Percentiles rank a stretch among this genome's conserved stretches.
Evolutionary conservation across 352 stramenopile genomes (phyloP).

Genomic region (Globisporangium parvum): DNA sequence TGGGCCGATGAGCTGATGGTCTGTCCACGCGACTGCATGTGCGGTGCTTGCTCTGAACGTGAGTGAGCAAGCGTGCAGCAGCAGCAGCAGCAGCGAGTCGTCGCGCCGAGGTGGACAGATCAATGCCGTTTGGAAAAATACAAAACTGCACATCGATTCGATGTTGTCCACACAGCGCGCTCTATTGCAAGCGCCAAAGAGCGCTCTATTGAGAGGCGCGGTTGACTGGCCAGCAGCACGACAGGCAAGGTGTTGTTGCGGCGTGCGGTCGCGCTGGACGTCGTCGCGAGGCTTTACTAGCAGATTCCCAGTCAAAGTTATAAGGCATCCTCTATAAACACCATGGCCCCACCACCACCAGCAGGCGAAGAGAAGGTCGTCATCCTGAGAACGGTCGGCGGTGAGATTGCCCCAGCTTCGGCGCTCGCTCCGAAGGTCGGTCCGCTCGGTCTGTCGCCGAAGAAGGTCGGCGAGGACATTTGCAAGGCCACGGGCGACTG

Average conservation of each 20-base stretch:
- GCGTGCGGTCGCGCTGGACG: too few relatives aligned
- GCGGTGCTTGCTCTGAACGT: too few relatives aligned
- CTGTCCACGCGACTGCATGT: too few relatives aligned
- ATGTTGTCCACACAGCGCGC: too few relatives aligned
- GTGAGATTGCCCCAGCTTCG: conserved; percentile 98
- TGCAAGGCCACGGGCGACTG: conserved; percentile 99
- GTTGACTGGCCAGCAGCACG: conserved; percentile 9
- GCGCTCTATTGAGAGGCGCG: neutral
- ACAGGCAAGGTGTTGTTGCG: too few relatives aligned
- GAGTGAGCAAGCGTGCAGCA: too few relatives aligned
- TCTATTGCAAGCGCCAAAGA: neutral
- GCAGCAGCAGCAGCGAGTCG: too few relatives aligned
- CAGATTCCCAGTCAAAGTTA: conserved; percentile 18
- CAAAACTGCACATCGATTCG: too few relatives aligned
- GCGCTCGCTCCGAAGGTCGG: conserved; percentile 99
- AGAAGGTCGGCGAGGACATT: conserved; percentile 99
- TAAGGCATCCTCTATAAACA: conserved; percentile 88
- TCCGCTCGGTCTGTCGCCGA: conserved; percentile 99
- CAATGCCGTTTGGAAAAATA: too few relatives aligned
- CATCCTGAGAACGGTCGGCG: conserved; percentile 98
- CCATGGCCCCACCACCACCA: conserved; percentile 84
- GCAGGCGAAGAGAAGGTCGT: conserved; percentile 90
- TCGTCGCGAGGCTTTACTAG: conserved; percentile 7
- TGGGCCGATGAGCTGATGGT: too few relatives aligned
- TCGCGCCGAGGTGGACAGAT: too few relatives aligned